A percentile compares a stretch with the other conserved stretches of the same genome.
Conservation (phyloP, 1,284 basidiomycete genomes). For the Microbotryomycetes sp. region DNA sequence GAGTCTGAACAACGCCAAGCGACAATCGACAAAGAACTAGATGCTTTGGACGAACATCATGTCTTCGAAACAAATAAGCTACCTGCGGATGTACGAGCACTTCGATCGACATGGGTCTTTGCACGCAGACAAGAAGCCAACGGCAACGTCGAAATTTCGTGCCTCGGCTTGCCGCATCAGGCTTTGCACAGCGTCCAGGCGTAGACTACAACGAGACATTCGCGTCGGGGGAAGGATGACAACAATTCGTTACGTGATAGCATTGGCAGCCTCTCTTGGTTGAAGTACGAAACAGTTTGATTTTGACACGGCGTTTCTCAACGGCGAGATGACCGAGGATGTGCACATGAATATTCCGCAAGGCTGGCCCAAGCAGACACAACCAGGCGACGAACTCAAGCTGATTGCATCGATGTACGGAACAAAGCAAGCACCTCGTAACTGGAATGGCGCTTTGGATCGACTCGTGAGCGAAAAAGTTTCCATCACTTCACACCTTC, state of each 20-base stretch:
- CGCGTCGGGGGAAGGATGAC: constrained; percentile 1
- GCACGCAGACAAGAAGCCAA: not conserved
- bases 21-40: not conserved
- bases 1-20: not conserved
- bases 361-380: not conserved
- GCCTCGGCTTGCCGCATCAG: constrained; percentile 9
- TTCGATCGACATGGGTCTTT: not conserved
- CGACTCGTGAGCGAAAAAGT: not conserved
- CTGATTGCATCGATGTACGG: constrained; percentile 1
- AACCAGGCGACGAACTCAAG: not conserved
- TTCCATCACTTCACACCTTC: too few species aligned
- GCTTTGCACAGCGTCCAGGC: constrained; percentile 15
- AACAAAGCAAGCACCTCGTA: constrained; percentile 3
- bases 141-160: not conserved
- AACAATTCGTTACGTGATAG: constrained; percentile 5
- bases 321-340: constrained; percentile 10
- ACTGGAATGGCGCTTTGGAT: not conserved
- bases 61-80: not conserved
- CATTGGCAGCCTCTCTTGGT: not conserved
- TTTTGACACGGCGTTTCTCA: constrained; percentile 7
- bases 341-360: constrained; percentile 12
- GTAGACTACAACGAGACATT: constrained; percentile 14
- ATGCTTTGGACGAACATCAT: not conserved
- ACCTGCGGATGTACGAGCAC: not conserved
- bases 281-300: constrained; percentile 5